phyloP scores from a whole-genome alignment of 352 stramenopile species.

The Globisporangium canariense region DNA sequence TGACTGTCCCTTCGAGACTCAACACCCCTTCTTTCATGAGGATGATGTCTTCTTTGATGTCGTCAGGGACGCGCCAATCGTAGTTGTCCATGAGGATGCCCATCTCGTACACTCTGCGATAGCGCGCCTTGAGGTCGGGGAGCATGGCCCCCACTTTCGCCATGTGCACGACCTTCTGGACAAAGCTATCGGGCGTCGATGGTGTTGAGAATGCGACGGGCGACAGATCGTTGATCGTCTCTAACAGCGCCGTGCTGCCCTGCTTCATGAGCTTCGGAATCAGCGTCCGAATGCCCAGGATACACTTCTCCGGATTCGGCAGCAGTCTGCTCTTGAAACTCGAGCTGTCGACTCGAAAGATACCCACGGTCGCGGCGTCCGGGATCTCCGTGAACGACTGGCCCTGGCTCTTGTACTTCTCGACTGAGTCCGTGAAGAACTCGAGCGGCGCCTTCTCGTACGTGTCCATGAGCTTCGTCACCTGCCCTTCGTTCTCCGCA shows the following conservation, averaged over 20 bases:
- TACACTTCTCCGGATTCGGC: constrained; percentile 86
- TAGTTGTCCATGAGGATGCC: constrained; percentile 90
- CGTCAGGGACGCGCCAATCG: constrained; percentile 88
- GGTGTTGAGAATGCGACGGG: constrained; percentile 76
- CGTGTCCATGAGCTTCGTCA: constrained; percentile 52
- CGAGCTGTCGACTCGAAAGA: constrained; percentile 90
- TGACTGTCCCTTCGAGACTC: constrained; percentile 86
- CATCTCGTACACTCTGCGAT: constrained; percentile 85
- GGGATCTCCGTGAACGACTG: constrained; percentile 86
- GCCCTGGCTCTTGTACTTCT: constrained; percentile 77
- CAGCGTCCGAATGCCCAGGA: constrained; percentile 74
- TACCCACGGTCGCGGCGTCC: constrained; percentile 81
- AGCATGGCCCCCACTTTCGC: constrained; percentile 57
- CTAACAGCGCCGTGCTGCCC: constrained; percentile 68
- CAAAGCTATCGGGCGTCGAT: constrained; percentile 71
- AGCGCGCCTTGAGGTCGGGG: constrained; percentile 60
- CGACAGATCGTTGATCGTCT: constrained; percentile 82
- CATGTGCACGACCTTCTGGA: constrained; percentile 90
- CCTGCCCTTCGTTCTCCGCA: constrained; percentile 79
- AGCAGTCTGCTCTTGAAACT: constrained; percentile 86
- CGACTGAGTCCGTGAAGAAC: constrained; percentile 77
- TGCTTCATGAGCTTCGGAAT: constrained; percentile 91
- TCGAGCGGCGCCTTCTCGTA: constrained; percentile 75
- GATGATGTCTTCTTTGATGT: constrained; percentile 92
- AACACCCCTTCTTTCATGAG: constrained; percentile 93